A percentile compares a stretch with the other conserved stretches of the same genome.
Evolutionary conservation across 768 basidiomycete species (phyloP).

Genomic region (Mycena belliarum): DNA sequence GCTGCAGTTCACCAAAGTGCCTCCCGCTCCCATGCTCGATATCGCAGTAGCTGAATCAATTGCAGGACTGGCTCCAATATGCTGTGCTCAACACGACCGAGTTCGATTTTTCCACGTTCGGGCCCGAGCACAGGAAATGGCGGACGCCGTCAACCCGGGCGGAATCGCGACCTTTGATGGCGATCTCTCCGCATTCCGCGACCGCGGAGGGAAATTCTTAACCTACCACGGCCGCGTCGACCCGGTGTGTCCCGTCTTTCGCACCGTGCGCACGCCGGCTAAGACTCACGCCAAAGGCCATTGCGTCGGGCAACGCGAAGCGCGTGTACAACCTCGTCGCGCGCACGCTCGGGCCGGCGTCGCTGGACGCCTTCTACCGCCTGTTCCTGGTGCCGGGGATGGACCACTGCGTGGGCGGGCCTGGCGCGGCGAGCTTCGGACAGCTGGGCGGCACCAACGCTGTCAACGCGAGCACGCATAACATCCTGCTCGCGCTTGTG

Average conservation of each 20-base stretch:
- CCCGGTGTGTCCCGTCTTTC: background rate
- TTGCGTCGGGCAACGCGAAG: constrained; percentile 25
- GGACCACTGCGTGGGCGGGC: constrained; percentile 26
- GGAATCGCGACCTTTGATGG: constrained; percentile 21
- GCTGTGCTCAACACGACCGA: constrained; percentile 15
- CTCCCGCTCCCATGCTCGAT: no score
- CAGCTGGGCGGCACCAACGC: constrained; percentile 5
- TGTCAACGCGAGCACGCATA: background rate
- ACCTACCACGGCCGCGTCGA: constrained; percentile 25
- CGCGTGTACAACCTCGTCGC: constrained; percentile 23
- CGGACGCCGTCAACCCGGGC: constrained; percentile 9
- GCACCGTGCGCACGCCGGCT: background rate
- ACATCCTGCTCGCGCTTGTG: constrained; percentile 12
- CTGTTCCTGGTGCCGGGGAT: constrained; percentile 30
- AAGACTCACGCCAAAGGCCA: constrained; percentile 13
- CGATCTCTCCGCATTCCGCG: constrained; percentile 22
- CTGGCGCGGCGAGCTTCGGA: constrained; percentile 17
- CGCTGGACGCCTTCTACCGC: constrained; percentile 26
- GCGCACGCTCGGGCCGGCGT: constrained; percentile 16
- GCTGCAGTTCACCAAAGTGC: background rate
- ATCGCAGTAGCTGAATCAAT: no score
- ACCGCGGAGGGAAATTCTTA: constrained; percentile 27
- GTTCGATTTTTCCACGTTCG: constrained; percentile 13
- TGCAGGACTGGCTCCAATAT: constrained; percentile 10
- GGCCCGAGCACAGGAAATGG: background rate